Evolutionary conservation across 495 filamentous ascomycete genomes (phyloP).

Genomic region (Penicillium malachiteum): DNA sequence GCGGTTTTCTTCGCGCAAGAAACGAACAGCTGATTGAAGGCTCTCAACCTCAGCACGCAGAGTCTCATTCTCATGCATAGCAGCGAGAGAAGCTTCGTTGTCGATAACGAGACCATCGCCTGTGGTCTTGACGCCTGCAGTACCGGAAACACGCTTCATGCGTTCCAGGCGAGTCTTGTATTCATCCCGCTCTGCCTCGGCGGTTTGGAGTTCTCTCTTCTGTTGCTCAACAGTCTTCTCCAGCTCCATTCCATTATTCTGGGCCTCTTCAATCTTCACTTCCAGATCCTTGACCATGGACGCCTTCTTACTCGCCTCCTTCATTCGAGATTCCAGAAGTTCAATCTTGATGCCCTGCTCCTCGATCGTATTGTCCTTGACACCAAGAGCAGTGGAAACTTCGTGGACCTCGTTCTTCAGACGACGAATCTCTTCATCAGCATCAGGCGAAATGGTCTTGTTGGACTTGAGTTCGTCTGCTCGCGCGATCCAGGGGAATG

Average conservation of each 20-base stretch:
- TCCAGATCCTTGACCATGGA: conserved; percentile 51
- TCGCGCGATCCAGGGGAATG: conserved; percentile 81
- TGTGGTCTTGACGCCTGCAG: conserved; percentile 47
- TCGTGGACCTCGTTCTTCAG: conserved; percentile 74
- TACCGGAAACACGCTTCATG: conserved; percentile 45
- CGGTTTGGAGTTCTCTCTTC: conserved; percentile 43
- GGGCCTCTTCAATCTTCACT: conserved; percentile 62
- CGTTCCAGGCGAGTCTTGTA: conserved; percentile 70
- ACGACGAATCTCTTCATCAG: conserved; percentile 73
- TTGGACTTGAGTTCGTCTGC: conserved; percentile 73
- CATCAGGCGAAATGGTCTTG: conserved; percentile 73
- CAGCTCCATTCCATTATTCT: conserved; percentile 37
- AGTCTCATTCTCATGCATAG: conserved; percentile 71
- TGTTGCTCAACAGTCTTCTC: conserved; percentile 37
- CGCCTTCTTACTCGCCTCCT: conserved; percentile 52
- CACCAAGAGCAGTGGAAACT: conserved; percentile 58
- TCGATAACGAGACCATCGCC: conserved; percentile 45
- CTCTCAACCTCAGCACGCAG: conserved; percentile 67
- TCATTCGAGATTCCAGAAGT: conserved; percentile 54
- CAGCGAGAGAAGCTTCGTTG: conserved; percentile 46
- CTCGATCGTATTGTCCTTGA: conserved; percentile 93
- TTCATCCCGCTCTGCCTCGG: conserved; percentile 68
- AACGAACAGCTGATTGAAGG: conserved; percentile 74
- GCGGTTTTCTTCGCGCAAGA: conserved; percentile 74
- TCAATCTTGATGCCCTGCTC: conserved; percentile 70